phyloP scores from a whole-genome alignment of 306 rosid genomes.

The Malus sylvestris region DNA sequence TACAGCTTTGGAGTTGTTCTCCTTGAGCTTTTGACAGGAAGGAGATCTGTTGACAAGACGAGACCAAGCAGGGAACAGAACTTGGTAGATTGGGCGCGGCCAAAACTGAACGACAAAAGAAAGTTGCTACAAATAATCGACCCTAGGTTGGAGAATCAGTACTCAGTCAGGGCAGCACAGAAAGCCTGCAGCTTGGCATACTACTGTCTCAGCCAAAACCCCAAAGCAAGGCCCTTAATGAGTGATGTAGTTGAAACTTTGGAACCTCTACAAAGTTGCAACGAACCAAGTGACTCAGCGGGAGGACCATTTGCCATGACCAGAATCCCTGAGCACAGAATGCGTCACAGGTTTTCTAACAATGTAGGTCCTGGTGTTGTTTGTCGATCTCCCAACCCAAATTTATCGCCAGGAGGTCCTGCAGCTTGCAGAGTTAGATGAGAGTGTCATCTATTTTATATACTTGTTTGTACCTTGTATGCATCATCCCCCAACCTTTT shows the following conservation, averaged over 20 bases:
- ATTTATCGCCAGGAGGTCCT: slow-evolving; percentile 69
- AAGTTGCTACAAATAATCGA: slow-evolving; percentile 92
- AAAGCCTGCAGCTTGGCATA: slow-evolving; percentile 99
- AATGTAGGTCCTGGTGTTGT: slow-evolving; percentile 69
- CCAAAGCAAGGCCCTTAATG: slow-evolving; percentile 99
- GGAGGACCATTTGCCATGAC: slow-evolving; percentile 56
- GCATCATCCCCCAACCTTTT: slow-evolving; percentile 15
- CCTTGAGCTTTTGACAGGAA: slow-evolving; percentile 92
- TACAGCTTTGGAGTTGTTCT: slow-evolving; percentile 99
- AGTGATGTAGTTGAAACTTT: slow-evolving; percentile 96
- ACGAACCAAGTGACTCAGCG: slow-evolving; percentile 47
- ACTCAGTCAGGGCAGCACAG: slow-evolving; percentile 94
- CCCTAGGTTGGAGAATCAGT: slow-evolving; percentile 88
- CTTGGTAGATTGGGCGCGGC: slow-evolving; percentile 98
- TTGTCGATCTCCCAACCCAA: slow-evolving; percentile 91
- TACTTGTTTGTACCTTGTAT: slow-evolving; percentile 31
- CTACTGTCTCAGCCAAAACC: slow-evolving; percentile 96
- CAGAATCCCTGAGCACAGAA: slow-evolving; percentile 59
- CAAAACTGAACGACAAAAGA: slow-evolving; percentile 94
- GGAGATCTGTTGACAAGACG: slow-evolving; percentile 91
- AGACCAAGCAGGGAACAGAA: slow-evolving; percentile 94
- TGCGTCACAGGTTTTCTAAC: slow-evolving; percentile 65
- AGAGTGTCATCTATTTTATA: slow-evolving; percentile 26
- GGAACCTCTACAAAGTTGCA: slow-evolving; percentile 86
- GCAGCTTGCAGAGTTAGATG: slow-evolving; percentile 88